phyloP scores from a whole-genome alignment of 345 rosid species.

The Moricandia moricandioides region DNA sequence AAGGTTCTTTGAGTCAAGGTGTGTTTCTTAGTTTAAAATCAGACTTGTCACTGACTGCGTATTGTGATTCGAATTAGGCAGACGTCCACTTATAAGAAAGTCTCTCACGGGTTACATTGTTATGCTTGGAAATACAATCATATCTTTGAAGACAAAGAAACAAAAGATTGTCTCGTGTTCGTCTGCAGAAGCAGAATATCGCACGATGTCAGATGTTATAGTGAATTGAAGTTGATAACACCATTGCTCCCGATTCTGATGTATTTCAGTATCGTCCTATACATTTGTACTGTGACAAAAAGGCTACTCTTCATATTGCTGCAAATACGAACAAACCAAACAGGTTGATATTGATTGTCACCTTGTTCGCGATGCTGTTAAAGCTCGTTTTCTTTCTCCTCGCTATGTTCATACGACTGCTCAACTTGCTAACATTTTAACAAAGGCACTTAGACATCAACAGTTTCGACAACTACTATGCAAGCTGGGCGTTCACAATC shows the following conservation, averaged over 20 bases:
- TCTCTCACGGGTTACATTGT: neutral
- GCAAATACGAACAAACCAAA: neutral
- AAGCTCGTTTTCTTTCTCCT: neutral
- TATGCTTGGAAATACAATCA: neutral
- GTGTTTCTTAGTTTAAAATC: neutral
- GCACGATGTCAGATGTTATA: neutral
- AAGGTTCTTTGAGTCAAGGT: neutral
- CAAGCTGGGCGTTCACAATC: neutral
- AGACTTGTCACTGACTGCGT: neutral
- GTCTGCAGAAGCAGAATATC: neutral
- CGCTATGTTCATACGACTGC: neutral
- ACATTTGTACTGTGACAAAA: neutral
- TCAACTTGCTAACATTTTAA: neutral
- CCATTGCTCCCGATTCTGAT: neutral
- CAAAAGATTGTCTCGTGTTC: neutral
- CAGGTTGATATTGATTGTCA: neutral
- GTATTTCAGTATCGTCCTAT: neutral
- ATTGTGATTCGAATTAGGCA: neutral
- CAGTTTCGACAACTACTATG: neutral
- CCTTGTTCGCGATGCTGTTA: neutral
- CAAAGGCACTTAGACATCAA: neutral
- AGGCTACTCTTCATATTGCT: neutral
- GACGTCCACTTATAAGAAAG: neutral
- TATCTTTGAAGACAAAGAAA: neutral
- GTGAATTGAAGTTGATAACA: neutral